Percentiles rank a stretch among this genome's conserved stretches.
Evolutionary conservation across 371 early-diverging fungal genomes (phyloP).

Genomic region (Mucor plumbeus): DNA sequence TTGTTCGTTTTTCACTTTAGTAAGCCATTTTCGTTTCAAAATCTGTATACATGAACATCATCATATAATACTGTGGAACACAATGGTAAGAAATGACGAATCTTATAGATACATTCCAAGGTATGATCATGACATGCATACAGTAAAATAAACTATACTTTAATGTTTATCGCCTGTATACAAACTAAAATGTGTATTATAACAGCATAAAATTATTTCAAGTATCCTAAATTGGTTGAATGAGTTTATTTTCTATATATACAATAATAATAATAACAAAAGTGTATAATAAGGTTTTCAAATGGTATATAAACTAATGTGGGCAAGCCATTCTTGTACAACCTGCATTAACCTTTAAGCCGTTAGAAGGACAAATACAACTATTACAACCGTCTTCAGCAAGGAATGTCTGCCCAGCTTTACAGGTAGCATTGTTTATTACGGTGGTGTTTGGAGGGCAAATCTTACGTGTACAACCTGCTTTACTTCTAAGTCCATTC

Average conservation of each 20-base stretch:
- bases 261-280: too few relatives aligned
- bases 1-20: neutral
- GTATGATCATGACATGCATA: neutral
- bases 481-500: neutral
- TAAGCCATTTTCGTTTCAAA: neutral
- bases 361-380: slow-evolving; percentile 3
- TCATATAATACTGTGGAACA: neutral
- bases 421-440: neutral
- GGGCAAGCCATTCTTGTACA: slow-evolving; percentile 11
- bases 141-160: neutral
- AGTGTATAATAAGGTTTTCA: neutral
- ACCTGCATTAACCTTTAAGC: slow-evolving; percentile 2
- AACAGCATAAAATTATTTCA: neutral
- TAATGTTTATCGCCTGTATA: neutral
- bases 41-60: neutral
- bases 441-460: neutral
- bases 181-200: neutral
- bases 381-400: slow-evolving; percentile 5
- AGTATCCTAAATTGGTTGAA: too few relatives aligned
- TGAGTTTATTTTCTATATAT: neutral
- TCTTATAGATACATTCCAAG: neutral
- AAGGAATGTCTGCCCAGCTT: neutral
- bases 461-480: slow-evolving; percentile 1
- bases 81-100: neutral
- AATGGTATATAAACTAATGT: slow-evolving; percentile 1